Evolutionary conservation across 192 early-diverging fungal species (phyloP).

Genomic region (Umbelopsis ramanniana): DNA sequence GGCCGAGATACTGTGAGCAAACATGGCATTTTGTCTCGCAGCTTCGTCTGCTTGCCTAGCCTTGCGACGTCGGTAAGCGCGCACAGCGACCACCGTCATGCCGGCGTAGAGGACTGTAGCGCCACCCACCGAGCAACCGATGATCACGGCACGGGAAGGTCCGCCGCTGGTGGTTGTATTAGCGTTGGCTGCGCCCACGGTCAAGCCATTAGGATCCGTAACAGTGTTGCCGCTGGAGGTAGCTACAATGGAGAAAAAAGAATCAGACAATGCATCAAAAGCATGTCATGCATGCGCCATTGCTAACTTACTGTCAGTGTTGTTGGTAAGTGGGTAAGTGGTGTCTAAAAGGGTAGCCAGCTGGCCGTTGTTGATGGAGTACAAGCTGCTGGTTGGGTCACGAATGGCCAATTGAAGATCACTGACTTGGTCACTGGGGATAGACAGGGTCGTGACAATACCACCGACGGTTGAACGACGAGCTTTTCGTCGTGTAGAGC

Average conservation of each 20-base stretch:
- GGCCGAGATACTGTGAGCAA: constrained; percentile 35
- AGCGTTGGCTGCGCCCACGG: neutral
- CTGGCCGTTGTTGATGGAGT: constrained; percentile 21
- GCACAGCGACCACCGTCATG: constrained; percentile 39
- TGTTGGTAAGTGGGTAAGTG: constrained; percentile 28
- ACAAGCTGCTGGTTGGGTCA: constrained; percentile 24
- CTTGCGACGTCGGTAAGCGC: constrained; percentile 37
- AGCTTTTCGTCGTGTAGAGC: neutral
- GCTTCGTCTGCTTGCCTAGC: constrained; percentile 21
- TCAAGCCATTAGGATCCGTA: neutral
- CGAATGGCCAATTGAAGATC: constrained; percentile 26
- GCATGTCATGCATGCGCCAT: no score
- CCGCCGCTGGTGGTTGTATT: constrained; percentile 11
- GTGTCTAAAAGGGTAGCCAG: constrained; percentile 33
- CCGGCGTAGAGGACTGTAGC: constrained; percentile 44
- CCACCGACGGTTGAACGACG: constrained; percentile 10
- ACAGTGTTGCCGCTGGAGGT: neutral
- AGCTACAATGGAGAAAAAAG: neutral
- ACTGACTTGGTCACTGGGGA: constrained; percentile 23
- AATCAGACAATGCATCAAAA: no score
- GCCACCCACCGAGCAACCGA: constrained; percentile 40
- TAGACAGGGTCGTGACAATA: constrained; percentile 30
- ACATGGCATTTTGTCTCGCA: constrained; percentile 24
- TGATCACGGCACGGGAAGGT: constrained; percentile 30
- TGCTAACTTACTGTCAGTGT: constrained; percentile 11